Evolutionary conservation across 2,329 filamentous ascomycete genomes (phyloP), one percentile per base, ranked within the genome.

Genomic region (Beauveria asiatica): DNA sequence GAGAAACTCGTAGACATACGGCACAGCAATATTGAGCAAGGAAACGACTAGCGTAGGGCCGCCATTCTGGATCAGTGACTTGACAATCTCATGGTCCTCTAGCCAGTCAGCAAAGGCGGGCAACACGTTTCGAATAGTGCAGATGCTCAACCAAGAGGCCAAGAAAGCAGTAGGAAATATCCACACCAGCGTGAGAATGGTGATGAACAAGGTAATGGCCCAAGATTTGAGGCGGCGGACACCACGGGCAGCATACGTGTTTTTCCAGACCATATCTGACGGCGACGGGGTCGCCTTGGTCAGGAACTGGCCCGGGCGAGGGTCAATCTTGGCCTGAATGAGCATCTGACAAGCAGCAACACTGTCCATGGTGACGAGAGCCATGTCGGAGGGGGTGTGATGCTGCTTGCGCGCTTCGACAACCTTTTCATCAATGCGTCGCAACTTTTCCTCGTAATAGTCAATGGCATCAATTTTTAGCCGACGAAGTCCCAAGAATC

Each of bases 321-420:
- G 92, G 69, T 97, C 93, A 57, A 99, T 85, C 11, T 96, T 87
- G 4, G 94, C 92, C 73, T 99, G 94, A 48, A 96, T 90, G 25
- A 92, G 90, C 92, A 97, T 96, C 76, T 99, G 94, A 66, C 84
- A 87, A 37, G 92, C 88, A 16, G 92, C 90, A 54, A 96, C 94
- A 3, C 91, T 94, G 75, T 97, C 90, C 91, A 99, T 95, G 0
- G 94, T 97, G 44, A 99, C 90, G 72, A 99, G 97, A 1, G 95
- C 95, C 62, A 95, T 82, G 53, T 93, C 88, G 1, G 87, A 92
- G 0, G 94, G 80, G 6, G 81, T 76, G 67, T 92, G 97, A 3
- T 88, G 82, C 71, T 90, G 89, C 67, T 85, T 84, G 30, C 94
- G 84, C 11, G 91, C 84, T 8, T 75, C 74, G 8, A 75, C 73